Evolutionary conservation across 345 rosid species (phyloP).

Genomic region (Durio zibethinus): DNA sequence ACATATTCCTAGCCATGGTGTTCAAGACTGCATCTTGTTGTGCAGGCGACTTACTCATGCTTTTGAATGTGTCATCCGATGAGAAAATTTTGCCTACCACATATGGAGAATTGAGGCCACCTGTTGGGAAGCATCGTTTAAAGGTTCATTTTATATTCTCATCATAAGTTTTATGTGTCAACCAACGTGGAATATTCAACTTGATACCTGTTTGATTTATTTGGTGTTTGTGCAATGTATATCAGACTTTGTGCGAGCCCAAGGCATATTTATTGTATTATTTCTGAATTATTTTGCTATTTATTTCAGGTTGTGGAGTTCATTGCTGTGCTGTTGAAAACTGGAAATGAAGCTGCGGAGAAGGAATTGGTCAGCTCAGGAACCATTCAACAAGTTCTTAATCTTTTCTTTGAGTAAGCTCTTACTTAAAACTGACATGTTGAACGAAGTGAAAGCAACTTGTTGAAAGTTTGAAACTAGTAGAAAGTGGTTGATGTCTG

Average conservation of each 20-base stretch:
- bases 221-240: neutral
- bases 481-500: slow-evolving; percentile 6
- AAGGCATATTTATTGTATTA: neutral
- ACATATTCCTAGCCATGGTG: neutral
- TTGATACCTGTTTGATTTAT: neutral
- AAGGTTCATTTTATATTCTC: slow-evolving; percentile 53
- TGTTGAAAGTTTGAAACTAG: neutral
- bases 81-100: slow-evolving; percentile 84
- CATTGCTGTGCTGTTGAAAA: slow-evolving; percentile 79
- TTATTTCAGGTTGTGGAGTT: slow-evolving; percentile 86
- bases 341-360: slow-evolving; percentile 80
- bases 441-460: neutral
- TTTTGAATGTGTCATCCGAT: slow-evolving; percentile 73
- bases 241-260: neutral
- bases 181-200: neutral
- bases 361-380: slow-evolving; percentile 79
- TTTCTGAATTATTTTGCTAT: slow-evolving; percentile 5
- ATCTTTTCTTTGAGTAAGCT: slow-evolving; percentile 85
- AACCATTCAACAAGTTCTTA: slow-evolving; percentile 65
- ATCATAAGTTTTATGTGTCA: neutral
- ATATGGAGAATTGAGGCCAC: slow-evolving; percentile 93
- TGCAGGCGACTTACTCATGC: slow-evolving; percentile 72
- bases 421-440: slow-evolving; percentile 14
- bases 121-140: slow-evolving; percentile 94
- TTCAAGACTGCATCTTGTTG: slow-evolving; percentile 15